Evolutionary conservation across 106 monocot genomes (phyloP).

Genomic region (Agapanthus africanus): DNA sequence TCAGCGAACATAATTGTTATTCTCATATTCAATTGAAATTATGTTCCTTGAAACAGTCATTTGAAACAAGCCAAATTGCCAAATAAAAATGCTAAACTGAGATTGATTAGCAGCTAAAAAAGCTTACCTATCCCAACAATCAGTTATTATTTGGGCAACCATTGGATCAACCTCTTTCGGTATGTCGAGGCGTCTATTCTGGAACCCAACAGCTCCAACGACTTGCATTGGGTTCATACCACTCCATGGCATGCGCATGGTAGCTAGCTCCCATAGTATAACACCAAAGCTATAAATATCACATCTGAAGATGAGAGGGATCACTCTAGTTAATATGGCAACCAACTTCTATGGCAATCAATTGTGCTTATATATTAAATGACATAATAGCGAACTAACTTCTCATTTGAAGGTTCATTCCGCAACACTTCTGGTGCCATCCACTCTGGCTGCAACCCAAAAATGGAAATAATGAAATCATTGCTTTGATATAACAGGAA

Average conservation of each 20-base stretch:
- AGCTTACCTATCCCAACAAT: slow-evolving; percentile 77
- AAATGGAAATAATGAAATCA: neutral
- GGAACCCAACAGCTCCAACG: slow-evolving; percentile 95
- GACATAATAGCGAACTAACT: slow-evolving; percentile 29
- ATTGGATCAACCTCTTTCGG: slow-evolving; percentile 66
- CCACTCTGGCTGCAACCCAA: slow-evolving; percentile 79
- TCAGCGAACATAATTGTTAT: too few species aligned
- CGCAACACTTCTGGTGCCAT: slow-evolving; percentile 93
- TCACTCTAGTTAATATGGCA: neutral
- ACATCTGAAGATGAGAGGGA: slow-evolving; percentile 36
- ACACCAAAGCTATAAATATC: slow-evolving; percentile 93
- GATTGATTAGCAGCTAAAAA: too few species aligned
- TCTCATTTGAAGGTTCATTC: slow-evolving; percentile 92
- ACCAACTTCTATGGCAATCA: slow-evolving; percentile 1
- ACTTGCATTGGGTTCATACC: slow-evolving; percentile 96
- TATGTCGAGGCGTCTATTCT: slow-evolving; percentile 77
- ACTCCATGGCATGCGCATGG: slow-evolving; percentile 75
- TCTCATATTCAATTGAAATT: too few species aligned
- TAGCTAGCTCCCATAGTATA: slow-evolving; percentile 82
- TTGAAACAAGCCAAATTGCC: too few species aligned
- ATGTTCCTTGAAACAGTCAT: too few species aligned
- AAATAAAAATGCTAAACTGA: too few species aligned
- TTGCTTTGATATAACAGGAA: neutral
- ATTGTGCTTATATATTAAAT: neutral
- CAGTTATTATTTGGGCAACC: slow-evolving; percentile 62